Percentiles rank a stretch among this genome's conserved stretches.
Evolutionary conservation across 2,329 filamentous ascomycete species (phyloP).

Genomic region (Cladosporium sp.): DNA sequence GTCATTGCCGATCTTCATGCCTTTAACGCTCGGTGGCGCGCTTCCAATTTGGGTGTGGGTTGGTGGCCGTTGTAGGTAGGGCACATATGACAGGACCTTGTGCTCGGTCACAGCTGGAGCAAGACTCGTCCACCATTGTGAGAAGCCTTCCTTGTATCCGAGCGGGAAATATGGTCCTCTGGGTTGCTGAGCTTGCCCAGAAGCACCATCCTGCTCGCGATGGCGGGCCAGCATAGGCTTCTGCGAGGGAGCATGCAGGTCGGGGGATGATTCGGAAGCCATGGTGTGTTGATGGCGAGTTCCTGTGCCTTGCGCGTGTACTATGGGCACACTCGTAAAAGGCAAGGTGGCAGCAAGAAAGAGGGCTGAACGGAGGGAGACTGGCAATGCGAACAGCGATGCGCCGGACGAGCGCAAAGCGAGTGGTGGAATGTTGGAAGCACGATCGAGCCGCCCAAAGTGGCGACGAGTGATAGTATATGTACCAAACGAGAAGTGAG

Average conservation of each 20-base stretch:
- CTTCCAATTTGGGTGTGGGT: slow-evolving; percentile 66
- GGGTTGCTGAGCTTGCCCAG: slow-evolving; percentile 19
- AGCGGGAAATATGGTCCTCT: slow-evolving; percentile 65
- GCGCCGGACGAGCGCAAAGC: slow-evolving; percentile 18
- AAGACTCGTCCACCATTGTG: slow-evolving; percentile 91
- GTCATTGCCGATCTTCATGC: slow-evolving; percentile 40
- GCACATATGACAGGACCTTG: slow-evolving; percentile 81
- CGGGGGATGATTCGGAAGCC: slow-evolving; percentile 29
- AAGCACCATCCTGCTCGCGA: slow-evolving; percentile 31
- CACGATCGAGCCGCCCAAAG: neutral
- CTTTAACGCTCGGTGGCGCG: slow-evolving; percentile 43
- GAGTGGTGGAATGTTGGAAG: slow-evolving; percentile 13
- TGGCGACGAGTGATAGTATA: slow-evolving; percentile 6
- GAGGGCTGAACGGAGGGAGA: slow-evolving; percentile 17
- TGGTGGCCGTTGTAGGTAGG: slow-evolving; percentile 72
- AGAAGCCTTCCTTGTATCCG: slow-evolving; percentile 86
- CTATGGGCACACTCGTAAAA: slow-evolving; percentile 15
- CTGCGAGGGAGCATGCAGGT: slow-evolving; percentile 22
- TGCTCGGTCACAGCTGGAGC: slow-evolving; percentile 83
- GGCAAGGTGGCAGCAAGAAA: slow-evolving; percentile 18
- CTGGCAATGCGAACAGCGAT: slow-evolving; percentile 18
- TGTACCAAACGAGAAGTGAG: neutral
- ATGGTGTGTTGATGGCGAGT: slow-evolving; percentile 32
- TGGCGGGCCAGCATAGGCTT: slow-evolving; percentile 39
- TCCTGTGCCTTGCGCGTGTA: neutral